Percentiles rank a stretch among this genome's conserved stretches.
Conservation (phyloP, 345 rosid genomes). For the Aegle marmelos region DNA sequence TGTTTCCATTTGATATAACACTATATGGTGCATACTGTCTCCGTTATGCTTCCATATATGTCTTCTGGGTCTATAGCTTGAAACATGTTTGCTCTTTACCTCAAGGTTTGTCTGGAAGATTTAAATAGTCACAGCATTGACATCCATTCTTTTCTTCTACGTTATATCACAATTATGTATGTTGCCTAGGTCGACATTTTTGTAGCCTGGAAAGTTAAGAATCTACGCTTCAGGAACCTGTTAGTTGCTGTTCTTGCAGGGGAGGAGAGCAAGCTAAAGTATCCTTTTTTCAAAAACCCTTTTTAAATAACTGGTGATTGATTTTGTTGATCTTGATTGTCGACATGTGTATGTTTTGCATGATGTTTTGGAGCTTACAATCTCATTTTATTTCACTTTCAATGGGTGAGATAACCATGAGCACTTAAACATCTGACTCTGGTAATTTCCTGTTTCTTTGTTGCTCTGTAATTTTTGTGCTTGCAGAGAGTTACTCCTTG, state of each 20-base stretch:
- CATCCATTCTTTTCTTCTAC: neutral
- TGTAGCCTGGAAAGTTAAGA: neutral
- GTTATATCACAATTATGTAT: neutral
- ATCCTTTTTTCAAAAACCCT: neutral
- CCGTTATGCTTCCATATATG: neutral
- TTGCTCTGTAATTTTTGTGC: conserved; percentile 11
- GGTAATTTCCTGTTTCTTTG: conserved; percentile 3
- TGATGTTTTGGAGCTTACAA: neutral
- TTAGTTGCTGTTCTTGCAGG: neutral
- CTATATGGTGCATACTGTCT: neutral
- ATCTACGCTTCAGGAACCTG: neutral
- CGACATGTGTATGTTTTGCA: neutral
- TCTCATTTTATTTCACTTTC: neutral
- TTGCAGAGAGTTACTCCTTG: conserved; percentile 89
- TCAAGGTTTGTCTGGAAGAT: neutral
- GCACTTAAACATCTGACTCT: neutral
- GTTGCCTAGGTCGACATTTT: neutral
- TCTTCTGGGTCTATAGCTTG: neutral
- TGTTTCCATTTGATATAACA: neutral
- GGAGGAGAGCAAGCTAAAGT: neutral
- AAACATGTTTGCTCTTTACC: neutral
- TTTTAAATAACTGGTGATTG: neutral
- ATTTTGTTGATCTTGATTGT: neutral
- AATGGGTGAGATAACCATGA: neutral
- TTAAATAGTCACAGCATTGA: neutral